Conservation (phyloP, 495 filamentous ascomycete genomes). For the Rhizodiscina lignyota region DNA sequence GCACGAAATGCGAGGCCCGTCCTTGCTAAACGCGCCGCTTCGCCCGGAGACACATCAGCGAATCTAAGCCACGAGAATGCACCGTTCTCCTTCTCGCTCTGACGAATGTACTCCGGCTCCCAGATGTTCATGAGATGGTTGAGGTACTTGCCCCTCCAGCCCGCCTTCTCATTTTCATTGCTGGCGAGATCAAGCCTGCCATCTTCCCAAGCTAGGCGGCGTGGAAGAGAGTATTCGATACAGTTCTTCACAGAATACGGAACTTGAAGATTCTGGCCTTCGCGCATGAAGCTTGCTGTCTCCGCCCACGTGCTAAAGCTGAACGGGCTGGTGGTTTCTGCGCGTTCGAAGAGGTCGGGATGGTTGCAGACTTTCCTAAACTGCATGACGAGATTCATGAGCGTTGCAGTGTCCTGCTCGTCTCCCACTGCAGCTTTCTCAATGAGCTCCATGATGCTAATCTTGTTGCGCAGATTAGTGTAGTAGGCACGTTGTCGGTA, state of each 20-base stretch:
- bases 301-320: slow-evolving; percentile 75
- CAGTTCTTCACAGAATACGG: slow-evolving; percentile 74
- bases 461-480: slow-evolving; percentile 77
- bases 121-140: slow-evolving; percentile 76
- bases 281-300: slow-evolving; percentile 83
- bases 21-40: slow-evolving; percentile 48
- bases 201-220: slow-evolving; percentile 56
- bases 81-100: slow-evolving; percentile 33
- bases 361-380: slow-evolving; percentile 99
- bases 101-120: slow-evolving; percentile 60
- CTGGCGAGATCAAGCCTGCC: slow-evolving; percentile 66
- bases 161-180: slow-evolving; percentile 52
- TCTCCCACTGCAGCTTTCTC: slow-evolving; percentile 93
- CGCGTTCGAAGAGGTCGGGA: slow-evolving; percentile 89
- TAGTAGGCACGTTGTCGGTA: slow-evolving; percentile 96
- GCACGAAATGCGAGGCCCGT: slow-evolving; percentile 51
- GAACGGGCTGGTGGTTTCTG: slow-evolving; percentile 76
- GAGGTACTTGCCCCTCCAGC: slow-evolving; percentile 60
- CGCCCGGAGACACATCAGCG: slow-evolving; percentile 55
- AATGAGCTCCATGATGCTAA: slow-evolving; percentile 96
- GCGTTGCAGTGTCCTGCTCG: slow-evolving; percentile 74
- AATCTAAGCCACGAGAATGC: slow-evolving; percentile 89
- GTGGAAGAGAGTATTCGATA: slow-evolving; percentile 71
- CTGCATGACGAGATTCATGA: slow-evolving; percentile 99
- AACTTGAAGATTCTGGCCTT: slow-evolving; percentile 63